These are phyloP conservation scores for Pythium folliculosum DNA, from an alignment of 352 stramenopile genomes.

Conservation along the genomic window DNA sequence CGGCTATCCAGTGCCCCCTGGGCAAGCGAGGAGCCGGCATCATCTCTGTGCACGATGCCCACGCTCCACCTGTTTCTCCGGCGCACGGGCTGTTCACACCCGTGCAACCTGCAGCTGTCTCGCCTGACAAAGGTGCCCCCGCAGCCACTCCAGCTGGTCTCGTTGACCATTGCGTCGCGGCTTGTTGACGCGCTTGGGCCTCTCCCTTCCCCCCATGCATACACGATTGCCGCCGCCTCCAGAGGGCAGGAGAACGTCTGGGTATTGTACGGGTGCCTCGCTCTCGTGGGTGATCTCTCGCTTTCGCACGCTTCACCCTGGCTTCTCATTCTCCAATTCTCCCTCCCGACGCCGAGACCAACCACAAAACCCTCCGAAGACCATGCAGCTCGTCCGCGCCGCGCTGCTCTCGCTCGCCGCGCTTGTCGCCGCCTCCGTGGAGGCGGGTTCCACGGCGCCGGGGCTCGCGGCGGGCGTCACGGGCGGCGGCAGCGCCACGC, in stretches of 20 bases:
- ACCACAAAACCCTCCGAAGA: not conserved
- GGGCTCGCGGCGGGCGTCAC: slow-evolving; percentile 33
- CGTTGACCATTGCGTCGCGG: no score
- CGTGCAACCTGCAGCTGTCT: no score
- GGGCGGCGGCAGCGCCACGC: slow-evolving; percentile 34
- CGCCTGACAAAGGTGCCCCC: no score
- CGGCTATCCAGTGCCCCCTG: no score
- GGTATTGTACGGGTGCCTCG: no score
- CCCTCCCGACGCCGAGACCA: not conserved
- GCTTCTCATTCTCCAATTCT: not conserved
- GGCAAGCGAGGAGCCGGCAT: no score
- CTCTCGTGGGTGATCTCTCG: no score
- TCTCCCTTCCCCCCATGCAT: not conserved
- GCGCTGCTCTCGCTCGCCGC: not conserved
- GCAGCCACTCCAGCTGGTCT: no score
- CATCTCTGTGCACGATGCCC: no score
- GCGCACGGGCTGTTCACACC: no score
- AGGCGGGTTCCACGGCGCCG: not conserved
- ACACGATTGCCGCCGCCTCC: not conserved
- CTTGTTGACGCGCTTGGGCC: not conserved
- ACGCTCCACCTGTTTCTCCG: no score
- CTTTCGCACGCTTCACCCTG: not conserved
- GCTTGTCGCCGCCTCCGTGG: not conserved
- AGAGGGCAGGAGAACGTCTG: not conserved
- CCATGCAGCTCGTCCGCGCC: not conserved